Evolutionary conservation across 2,329 filamentous ascomycete species (phyloP), one percentile per base, ranked within the genome.

Genomic region (Daldinia sp.): DNA sequence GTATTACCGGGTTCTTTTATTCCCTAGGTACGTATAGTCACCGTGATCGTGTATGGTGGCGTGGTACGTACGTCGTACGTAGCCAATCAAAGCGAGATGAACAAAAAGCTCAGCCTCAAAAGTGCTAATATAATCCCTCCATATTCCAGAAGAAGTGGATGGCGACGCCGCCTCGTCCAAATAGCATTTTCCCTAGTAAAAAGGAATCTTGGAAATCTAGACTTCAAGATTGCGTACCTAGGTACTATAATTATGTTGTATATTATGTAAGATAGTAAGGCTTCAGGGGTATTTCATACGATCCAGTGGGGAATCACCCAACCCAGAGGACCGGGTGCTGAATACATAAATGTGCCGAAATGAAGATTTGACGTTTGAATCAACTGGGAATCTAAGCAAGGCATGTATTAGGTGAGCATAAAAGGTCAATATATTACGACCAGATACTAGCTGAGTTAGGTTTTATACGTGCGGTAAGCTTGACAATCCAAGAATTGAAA

Each of bases 1-100:
- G 32, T 39, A 45, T 35, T 53, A 55, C 58, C 25, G 29, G 21
- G 52, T 11, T 27, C 6, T 15, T 10, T 23, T n/a, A 4, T 27
- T 32, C 11, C 35, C n/a, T n/a, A n/a, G n/a, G 11, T 5, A 15
- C 21, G 23, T 53, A 48, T 6, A 56, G 59, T 59, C 55, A 55
- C 48, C 23, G n/a, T 27, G 17, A n/a, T 34, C n/a, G 29, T 7
- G 17, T 5, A 25, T 37, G 34, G n/a, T n/a, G n/a, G n/a, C 34
- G 15, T 37, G 9, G 13, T 10, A 37, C n/a, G 13, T 39, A 30
- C 23, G 8, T 35, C 3, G 49, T 48, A 52, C 8, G 7, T n/a
- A 48, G 30, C 60, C 59, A 63, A 63, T 66, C 10, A 43, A 63
- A 35, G 13, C 27, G 34, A 39, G 32, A 9, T 13, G 13, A 34